phyloP scores from a whole-genome alignment of 805 yeast genomes.

The Candida sakaeoensis region DNA sequence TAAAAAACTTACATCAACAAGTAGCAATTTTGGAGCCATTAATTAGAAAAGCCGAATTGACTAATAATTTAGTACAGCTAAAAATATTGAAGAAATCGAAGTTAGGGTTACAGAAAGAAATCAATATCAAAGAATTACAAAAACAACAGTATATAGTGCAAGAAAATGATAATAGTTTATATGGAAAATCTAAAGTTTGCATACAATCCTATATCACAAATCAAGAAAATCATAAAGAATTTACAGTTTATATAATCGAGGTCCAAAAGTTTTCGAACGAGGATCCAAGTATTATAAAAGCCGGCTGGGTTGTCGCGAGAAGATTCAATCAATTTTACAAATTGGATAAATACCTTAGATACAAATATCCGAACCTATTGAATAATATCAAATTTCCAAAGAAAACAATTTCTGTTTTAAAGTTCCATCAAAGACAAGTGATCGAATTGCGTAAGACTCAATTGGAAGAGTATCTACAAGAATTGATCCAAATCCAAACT shows the following conservation, averaged over 20 bases:
- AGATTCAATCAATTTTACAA: slow-evolving; percentile 80
- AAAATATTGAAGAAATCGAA: slow-evolving; percentile 67
- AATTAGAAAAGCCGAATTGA: slow-evolving; percentile 76
- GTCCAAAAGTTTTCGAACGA: slow-evolving; percentile 51
- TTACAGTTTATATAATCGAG: slow-evolving; percentile 70
- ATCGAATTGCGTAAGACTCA: slow-evolving; percentile 60
- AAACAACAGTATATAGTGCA: slow-evolving; percentile 80
- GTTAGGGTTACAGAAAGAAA: slow-evolving; percentile 62
- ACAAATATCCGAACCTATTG: slow-evolving; percentile 45
- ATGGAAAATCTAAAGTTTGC: slow-evolving; percentile 55
- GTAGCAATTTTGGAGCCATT: slow-evolving; percentile 62
- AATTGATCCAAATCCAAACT: slow-evolving; percentile 55
- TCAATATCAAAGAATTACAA: slow-evolving; percentile 68
- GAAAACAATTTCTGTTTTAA: slow-evolving; percentile 57
- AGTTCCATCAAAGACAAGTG: slow-evolving; percentile 61
- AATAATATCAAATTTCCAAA: slow-evolving; percentile 53
- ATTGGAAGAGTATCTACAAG: slow-evolving; percentile 59
- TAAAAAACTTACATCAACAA: slow-evolving; percentile 59
- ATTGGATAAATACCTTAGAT: slow-evolving; percentile 61
- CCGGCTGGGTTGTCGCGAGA: slow-evolving; percentile 90
- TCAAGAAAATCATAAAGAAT: slow-evolving; percentile 55
- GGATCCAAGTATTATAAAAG: slow-evolving; percentile 45
- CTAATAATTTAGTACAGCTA: slow-evolving; percentile 69
- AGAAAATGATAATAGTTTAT: slow-evolving; percentile 75
- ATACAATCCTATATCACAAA: slow-evolving; percentile 55